phyloP scores from a whole-genome alignment of 2,329 filamentous ascomycete species.

The Arachnomyces sp. region DNA sequence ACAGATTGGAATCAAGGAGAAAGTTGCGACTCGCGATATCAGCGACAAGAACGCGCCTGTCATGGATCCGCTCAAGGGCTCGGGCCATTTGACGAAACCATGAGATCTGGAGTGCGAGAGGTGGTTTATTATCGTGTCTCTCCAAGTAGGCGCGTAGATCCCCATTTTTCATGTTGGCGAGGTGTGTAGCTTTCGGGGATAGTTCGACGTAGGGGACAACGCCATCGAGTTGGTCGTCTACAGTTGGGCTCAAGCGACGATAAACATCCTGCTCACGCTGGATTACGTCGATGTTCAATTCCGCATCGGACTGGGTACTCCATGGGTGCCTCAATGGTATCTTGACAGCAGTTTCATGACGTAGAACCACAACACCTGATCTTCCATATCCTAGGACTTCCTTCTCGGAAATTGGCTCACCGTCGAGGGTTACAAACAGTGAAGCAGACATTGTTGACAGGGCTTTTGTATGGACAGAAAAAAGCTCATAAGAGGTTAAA shows the following conservation, averaged over 20 bases:
- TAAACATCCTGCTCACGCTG: constrained; percentile 17
- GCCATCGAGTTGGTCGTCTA: constrained; percentile 5
- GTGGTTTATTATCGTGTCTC: neutral
- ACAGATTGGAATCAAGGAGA: constrained; percentile 15
- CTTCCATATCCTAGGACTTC: constrained; percentile 13
- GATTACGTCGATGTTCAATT: constrained; percentile 12
- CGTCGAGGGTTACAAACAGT: constrained; percentile 10
- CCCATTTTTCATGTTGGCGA: constrained; percentile 16
- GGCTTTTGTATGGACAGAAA: too few species aligned
- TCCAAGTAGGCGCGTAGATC: constrained; percentile 13
- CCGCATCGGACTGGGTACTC: constrained; percentile 12
- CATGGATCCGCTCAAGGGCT: constrained; percentile 12
- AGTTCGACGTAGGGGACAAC: constrained; percentile 15
- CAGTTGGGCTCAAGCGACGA: constrained; percentile 9
- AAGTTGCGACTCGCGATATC: constrained; percentile 13
- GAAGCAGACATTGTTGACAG: constrained; percentile 1
- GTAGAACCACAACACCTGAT: constrained; percentile 8
- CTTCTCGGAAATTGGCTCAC: constrained; percentile 10
- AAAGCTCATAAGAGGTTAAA: too few species aligned
- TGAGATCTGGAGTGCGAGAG: constrained; percentile 7
- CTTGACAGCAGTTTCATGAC: constrained; percentile 13
- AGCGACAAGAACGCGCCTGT: constrained; percentile 9
- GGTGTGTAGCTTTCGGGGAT: constrained; percentile 12
- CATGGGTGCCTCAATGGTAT: constrained; percentile 12
- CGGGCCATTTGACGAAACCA: constrained; percentile 11